phyloP scores from a whole-genome alignment of 331 rosid species.

The Malus hybrid region DNA sequence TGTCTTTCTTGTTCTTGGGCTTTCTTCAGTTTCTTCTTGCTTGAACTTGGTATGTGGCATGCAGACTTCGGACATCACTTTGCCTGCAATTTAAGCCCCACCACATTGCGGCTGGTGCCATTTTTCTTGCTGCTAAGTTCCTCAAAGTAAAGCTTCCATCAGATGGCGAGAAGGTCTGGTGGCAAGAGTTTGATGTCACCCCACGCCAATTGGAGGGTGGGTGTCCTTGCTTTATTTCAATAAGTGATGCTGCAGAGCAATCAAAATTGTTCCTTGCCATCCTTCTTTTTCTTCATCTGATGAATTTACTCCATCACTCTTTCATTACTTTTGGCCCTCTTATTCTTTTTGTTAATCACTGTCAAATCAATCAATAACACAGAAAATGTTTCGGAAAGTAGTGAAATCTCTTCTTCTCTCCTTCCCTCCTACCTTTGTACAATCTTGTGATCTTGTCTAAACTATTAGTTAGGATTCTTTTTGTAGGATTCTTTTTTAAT shows the following conservation, averaged over 20 bases:
- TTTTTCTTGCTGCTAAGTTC: constrained; percentile 98
- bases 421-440: neutral
- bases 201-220: constrained; percentile 99
- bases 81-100: constrained; percentile 99
- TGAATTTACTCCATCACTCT: constrained; percentile 1
- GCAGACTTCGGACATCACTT: constrained; percentile 98
- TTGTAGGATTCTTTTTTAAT: neutral
- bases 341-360: neutral
- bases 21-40: constrained; percentile 45
- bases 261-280: neutral
- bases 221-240: constrained; percentile 46
- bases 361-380: neutral
- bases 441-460: neutral
- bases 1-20: constrained; percentile 23
- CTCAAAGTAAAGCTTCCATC: constrained; percentile 97
- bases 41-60: constrained; percentile 58
- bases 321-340: neutral
- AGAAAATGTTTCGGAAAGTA: neutral
- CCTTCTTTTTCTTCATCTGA: constrained; percentile 7
- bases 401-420: neutral
- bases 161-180: constrained; percentile 99
- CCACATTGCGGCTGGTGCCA: constrained; percentile 98
- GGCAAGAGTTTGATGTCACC: constrained; percentile 99
- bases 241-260: neutral
- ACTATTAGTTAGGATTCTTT: neutral